A percentile compares a stretch with the other conserved stretches of the same genome.
Conservation (phyloP, 1,139 yeast species). For the Lipomyces yarrowii region DNA sequence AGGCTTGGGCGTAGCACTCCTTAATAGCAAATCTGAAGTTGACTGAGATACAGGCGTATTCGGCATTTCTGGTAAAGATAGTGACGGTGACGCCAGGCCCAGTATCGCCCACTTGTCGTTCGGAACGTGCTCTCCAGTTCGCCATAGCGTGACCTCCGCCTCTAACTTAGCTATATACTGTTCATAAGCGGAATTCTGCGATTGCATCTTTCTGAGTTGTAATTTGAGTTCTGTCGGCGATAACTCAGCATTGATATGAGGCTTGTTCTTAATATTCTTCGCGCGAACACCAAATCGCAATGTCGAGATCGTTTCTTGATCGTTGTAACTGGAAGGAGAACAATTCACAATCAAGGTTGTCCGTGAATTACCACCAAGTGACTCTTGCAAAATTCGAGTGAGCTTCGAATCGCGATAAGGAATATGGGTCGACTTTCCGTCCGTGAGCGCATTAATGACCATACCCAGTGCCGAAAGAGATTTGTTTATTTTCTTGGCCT, state of each 20-base stretch:
- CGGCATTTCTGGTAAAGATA: neutral
- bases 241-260: slow-evolving; percentile 69
- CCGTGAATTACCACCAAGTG: slow-evolving; percentile 84
- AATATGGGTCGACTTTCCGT: slow-evolving; percentile 63
- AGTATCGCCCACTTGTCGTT: slow-evolving; percentile 45
- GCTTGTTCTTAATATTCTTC: slow-evolving; percentile 66
- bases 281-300: slow-evolving; percentile 82
- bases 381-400: slow-evolving; percentile 80
- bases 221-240: slow-evolving; percentile 59
- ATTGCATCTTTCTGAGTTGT: slow-evolving; percentile 54
- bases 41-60: slow-evolving; percentile 13
- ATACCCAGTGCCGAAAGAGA: slow-evolving; percentile 78
- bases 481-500: slow-evolving; percentile 80
- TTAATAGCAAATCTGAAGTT: neutral
- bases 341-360: slow-evolving; percentile 80
- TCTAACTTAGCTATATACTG: slow-evolving; percentile 54
- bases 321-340: slow-evolving; percentile 66
- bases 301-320: slow-evolving; percentile 72
- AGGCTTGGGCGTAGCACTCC: slow-evolving; percentile 14
- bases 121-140: slow-evolving; percentile 50
- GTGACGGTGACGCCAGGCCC: slow-evolving; percentile 33
- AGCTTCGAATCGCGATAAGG: slow-evolving; percentile 85
- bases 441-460: slow-evolving; percentile 79
- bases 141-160: slow-evolving; percentile 52
- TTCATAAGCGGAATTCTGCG: slow-evolving; percentile 51